phyloP scores from a whole-genome alignment of 805 yeast genomes.

The Pichia manshurica region DNA sequence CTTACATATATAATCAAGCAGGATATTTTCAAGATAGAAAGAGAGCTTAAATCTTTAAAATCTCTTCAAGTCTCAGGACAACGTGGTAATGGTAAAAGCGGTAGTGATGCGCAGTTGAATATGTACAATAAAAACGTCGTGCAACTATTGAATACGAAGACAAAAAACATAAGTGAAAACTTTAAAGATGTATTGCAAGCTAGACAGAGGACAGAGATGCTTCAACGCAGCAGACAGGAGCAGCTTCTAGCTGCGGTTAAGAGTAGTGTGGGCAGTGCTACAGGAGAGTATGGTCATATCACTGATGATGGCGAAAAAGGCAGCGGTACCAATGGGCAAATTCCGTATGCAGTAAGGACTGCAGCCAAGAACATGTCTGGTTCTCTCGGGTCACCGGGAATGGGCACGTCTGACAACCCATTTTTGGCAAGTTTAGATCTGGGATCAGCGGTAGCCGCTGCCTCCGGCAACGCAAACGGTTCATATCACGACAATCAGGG shows the following conservation, averaged over 20 bases:
- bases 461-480: neutral
- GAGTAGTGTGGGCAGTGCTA: constrained; percentile 8
- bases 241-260: constrained; percentile 60
- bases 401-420: constrained; percentile 31
- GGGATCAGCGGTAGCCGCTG: neutral
- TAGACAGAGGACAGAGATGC: constrained; percentile 78
- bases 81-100: neutral
- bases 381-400: neutral
- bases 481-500: neutral
- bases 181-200: constrained; percentile 85
- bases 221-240: constrained; percentile 75
- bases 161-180: constrained; percentile 87
- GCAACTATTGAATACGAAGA: constrained; percentile 77
- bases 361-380: neutral
- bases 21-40: constrained; percentile 77
- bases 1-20: constrained; percentile 83
- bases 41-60: constrained; percentile 58
- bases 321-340: constrained; percentile 4
- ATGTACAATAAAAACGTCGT: constrained; percentile 84
- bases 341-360: constrained; percentile 28
- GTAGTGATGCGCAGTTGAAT: constrained; percentile 53
- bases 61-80: constrained; percentile 4
- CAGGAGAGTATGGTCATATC: neutral
- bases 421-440: constrained; percentile 25
- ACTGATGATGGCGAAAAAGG: neutral